Percentiles rank a stretch among this genome's conserved stretches.
Conservation (phyloP, 768 basidiomycete genomes). For the Mycena venus region DNA sequence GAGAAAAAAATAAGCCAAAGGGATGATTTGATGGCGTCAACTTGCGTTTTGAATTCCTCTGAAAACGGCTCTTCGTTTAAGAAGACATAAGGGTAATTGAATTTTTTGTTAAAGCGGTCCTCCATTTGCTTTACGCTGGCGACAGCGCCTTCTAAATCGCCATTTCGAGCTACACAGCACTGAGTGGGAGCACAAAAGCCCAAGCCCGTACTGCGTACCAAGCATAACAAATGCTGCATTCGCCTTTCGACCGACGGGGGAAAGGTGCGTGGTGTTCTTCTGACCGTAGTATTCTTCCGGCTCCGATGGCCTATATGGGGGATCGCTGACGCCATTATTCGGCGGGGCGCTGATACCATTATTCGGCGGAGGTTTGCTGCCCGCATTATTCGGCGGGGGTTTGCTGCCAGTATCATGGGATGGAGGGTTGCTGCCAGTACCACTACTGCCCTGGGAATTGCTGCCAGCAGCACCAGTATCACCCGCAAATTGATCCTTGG, state of each 20-base stretch:
- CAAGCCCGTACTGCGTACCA: slow-evolving; percentile 44
- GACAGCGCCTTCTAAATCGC: slow-evolving; percentile 70
- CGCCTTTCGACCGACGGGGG: slow-evolving; percentile 69
- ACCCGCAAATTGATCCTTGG: slow-evolving; percentile 53
- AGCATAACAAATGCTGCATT: slow-evolving; percentile 90
- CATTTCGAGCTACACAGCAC: slow-evolving; percentile 63
- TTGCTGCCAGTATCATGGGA: neutral
- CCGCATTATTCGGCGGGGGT: no score
- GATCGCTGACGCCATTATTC: no score
- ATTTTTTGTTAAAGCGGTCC: slow-evolving; percentile 91
- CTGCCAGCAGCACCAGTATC: slow-evolving; percentile 35
- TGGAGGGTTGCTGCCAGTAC: slow-evolving; percentile 34
- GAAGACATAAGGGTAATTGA: slow-evolving; percentile 87
- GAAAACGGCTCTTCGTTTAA: slow-evolving; percentile 86
- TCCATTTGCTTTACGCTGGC: slow-evolving; percentile 85
- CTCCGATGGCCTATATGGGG: slow-evolving; percentile 67
- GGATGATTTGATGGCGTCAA: neutral
- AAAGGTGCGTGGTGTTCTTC: slow-evolving; percentile 43
- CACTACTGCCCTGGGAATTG: slow-evolving; percentile 19
- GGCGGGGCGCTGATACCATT: no score
- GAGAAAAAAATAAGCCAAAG: slow-evolving; percentile 12
- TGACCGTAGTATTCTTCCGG: slow-evolving; percentile 68
- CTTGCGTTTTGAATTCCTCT: slow-evolving; percentile 77
- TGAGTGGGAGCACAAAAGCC: neutral
- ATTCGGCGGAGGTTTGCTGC: no score